A percentile compares a stretch with the other conserved stretches of the same genome.
These are phyloP conservation scores for Candida coquimbonensis DNA, from an alignment of 805 yeast species.

Conservation along the genomic window DNA sequence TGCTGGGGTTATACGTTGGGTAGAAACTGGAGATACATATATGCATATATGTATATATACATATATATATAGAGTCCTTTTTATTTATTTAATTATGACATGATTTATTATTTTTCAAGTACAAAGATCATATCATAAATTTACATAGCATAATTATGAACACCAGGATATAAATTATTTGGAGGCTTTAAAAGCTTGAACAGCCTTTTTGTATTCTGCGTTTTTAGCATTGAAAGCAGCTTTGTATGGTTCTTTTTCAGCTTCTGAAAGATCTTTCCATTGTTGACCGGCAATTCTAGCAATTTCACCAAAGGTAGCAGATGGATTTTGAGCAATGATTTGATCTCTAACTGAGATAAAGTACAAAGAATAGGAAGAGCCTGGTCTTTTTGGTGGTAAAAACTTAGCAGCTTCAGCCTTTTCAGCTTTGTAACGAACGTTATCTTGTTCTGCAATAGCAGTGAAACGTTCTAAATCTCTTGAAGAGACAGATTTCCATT, in stretches of 20 bases:
- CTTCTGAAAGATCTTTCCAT: conserved; percentile 78
- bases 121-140: neutral
- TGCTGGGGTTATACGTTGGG: conserved; percentile 47
- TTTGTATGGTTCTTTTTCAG: conserved; percentile 52
- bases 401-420: conserved; percentile 10
- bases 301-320: conserved; percentile 22
- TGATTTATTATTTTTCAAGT: neutral
- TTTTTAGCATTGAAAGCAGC: conserved; percentile 31
- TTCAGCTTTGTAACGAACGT: conserved; percentile 10
- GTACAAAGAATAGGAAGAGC: conserved; percentile 12
- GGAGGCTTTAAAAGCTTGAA: neutral
- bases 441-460: conserved; percentile 10
- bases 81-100: too few relatives aligned
- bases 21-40: neutral
- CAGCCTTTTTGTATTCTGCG: neutral
- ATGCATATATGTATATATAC: neutral
- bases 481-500: conserved; percentile 12
- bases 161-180: neutral
- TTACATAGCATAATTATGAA: neutral
- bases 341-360: conserved; percentile 7
- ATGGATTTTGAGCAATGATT: conserved; percentile 13
- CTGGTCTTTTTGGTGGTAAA: conserved; percentile 22
- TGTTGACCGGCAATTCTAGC: conserved; percentile 74
- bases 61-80: too few relatives aligned
- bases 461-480: conserved; percentile 10